These are phyloP conservation scores for Graphiopsis chlorocephala DNA, from an alignment of 2,329 filamentous ascomycete genomes.

Conservation along the genomic window DNA sequence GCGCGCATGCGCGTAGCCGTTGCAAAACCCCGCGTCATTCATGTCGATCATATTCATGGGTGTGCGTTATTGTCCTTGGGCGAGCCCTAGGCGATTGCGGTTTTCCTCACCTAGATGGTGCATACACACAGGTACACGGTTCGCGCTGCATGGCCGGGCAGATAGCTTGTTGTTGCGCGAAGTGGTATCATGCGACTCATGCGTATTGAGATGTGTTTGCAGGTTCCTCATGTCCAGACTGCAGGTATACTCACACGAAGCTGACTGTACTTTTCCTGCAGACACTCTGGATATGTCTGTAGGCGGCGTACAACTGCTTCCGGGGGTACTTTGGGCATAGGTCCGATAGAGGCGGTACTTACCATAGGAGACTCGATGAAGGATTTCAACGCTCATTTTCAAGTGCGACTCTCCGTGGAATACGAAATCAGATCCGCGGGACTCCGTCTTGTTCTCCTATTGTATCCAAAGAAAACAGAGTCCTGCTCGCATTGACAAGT, in stretches of 20 bases:
- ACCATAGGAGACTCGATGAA: background rate
- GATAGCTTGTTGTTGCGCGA: background rate
- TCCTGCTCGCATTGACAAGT: background rate
- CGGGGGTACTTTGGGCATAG: background rate
- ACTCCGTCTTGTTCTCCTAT: background rate
- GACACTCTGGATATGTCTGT: background rate
- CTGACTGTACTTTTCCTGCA: background rate
- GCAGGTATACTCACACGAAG: background rate
- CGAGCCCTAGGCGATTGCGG: background rate
- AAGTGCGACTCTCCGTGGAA: background rate
- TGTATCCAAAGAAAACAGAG: background rate
- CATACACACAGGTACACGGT: background rate
- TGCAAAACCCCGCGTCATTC: background rate
- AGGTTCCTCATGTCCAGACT: background rate
- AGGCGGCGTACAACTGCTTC: background rate
- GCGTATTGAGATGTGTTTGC: background rate
- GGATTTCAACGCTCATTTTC: background rate
- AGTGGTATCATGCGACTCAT: background rate
- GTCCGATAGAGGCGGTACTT: background rate
- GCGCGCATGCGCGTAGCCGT: background rate
- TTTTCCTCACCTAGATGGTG: background rate
- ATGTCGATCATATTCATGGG: constrained; percentile 3
- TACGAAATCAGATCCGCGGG: background rate
- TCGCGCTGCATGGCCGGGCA: background rate
- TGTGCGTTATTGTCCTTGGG: background rate